Base-by-base conservation (phyloP, 495 filamentous ascomycete genomes). In the Echria macrotheca region DNA sequence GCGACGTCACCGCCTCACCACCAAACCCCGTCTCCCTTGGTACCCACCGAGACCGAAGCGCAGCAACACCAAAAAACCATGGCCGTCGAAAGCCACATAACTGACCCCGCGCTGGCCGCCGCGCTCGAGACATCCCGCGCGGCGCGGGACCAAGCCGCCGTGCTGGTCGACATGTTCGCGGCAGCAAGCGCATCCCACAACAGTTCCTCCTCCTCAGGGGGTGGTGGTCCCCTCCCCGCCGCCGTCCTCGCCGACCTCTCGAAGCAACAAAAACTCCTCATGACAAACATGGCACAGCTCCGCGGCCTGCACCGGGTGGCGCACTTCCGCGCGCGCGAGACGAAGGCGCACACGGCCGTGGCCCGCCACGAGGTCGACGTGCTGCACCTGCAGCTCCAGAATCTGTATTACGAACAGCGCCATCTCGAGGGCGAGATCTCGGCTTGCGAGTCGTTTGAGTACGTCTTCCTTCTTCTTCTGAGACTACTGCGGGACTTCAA, bases 361-460 rank as follows among this genome's bases (percentile, higher is more conserved):
- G 86, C 83, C 24, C 82, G 91, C 19, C 84, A 89, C 62, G 90
- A 96, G 66, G 87, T 96, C 44, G 93, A 98, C 61, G 79, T 82
- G 44, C 74, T 97, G 49, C 91, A 96, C 69, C 78, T 98, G 15
- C 84, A 94, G 61, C 74, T 97, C 22, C 91, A 97, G 65, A 98
- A 98, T 63, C 74, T 98, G 19, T 91, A 94, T 67, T 98, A 98
- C 65, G 93, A 98, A 66, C 89, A 96, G 65, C 76, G 87, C 49
- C 87, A 96, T 69, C 71, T 98, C 50, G 79, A 83, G 37, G 87
- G 88, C 18, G 94, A 98, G 68, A 97, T 98, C 54, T 72, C 78
- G 2, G 90, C 87, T 24, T 96, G 94, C 68, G 87, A 93, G 60
- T 83, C 82, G 29, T 97, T 95, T 52, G 86, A 95, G 91, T 96